These are phyloP conservation scores for Hypoxylon intermedium DNA, from an alignment of 495 filamentous ascomycete genomes.

Conservation along the genomic window DNA sequence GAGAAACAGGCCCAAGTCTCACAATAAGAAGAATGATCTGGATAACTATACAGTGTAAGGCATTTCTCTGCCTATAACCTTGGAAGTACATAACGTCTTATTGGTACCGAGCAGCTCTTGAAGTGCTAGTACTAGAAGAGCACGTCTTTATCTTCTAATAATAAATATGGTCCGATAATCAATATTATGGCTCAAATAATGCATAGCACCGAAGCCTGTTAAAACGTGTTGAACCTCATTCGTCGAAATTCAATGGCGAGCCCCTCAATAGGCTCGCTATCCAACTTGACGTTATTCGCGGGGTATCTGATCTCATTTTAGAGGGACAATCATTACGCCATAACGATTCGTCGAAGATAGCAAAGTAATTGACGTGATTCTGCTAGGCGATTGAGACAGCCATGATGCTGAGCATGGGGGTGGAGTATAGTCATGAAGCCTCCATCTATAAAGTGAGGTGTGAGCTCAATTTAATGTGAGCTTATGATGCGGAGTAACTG, in stretches of 20 bases:
- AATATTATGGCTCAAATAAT: too few relatives aligned
- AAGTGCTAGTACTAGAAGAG: too few relatives aligned
- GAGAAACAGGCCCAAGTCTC: background rate
- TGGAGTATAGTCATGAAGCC: conserved; percentile 1
- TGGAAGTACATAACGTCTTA: too few relatives aligned
- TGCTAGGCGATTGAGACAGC: conserved; percentile 16
- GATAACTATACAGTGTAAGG: too few relatives aligned
- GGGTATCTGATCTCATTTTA: conserved; percentile 39
- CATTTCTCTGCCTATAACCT: too few relatives aligned
- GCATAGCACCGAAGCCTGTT: background rate
- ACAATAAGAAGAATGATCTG: background rate
- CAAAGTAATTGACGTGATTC: conserved; percentile 30
- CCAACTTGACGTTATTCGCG: conserved; percentile 34
- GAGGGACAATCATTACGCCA: conserved; percentile 7
- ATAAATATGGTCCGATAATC: too few relatives aligned
- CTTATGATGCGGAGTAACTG: background rate
- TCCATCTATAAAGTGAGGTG: conserved; percentile 14
- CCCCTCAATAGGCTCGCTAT: conserved; percentile 12
- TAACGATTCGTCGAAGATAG: conserved; percentile 32
- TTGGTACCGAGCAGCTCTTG: too few relatives aligned
- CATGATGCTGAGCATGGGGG: conserved; percentile 6
- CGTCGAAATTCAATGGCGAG: background rate
- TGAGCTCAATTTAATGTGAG: background rate
- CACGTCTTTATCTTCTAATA: too few relatives aligned
- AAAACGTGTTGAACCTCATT: conserved; percentile 1